Base-by-base conservation (phyloP, 768 basidiomycete genomes). In the Leccinum imitatum region DNA sequence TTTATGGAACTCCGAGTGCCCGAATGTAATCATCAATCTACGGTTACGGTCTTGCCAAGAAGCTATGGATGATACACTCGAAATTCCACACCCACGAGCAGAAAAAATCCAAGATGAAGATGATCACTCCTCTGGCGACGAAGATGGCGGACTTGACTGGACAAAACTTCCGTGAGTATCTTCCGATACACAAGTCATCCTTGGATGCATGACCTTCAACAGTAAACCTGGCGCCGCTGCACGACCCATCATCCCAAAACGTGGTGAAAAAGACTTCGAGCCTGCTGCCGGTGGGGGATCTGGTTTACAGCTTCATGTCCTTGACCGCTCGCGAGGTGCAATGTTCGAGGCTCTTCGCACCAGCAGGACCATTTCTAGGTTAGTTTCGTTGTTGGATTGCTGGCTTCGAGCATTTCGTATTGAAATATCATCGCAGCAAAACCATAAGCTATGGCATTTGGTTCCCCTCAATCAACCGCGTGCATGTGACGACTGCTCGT, bases 221-320 rank as follows among this genome's bases (percentile, higher is more conserved):
- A 73, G 69, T 50, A 69, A 63, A 48, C 19, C 54, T 44, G 72
- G 66, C 10, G 65, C 66, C 15, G 62, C 73, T 15, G 67, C 74
- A 5, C 82, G 87, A 44, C 90, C 90, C 3, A 79, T 90, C 6
- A 95, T 99, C 54, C 97, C 97, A 6, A 95, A 92, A 73, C 85
- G 97, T 27, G 97, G 97, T 2, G 97, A 98, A 75, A 98, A 99
- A 71, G 95, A 98, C 64, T 98, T 94, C 65, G 96, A 98, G 71
- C 97, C 97, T 2, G 79, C 79, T 65, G 68, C 77, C 21, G 78
- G 77, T 9, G 70, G 84, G 10, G 90, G 89, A 6, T 88, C 91
- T 11, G 84, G 83, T 13, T 77, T 93, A 13, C 97, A 98, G 69
- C 75, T 85, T 27, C 89, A 93, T 75, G 84, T 92, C 60, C 81